Conservation (phyloP, 768 basidiomycete species). For the Daedalea quercina region DNA sequence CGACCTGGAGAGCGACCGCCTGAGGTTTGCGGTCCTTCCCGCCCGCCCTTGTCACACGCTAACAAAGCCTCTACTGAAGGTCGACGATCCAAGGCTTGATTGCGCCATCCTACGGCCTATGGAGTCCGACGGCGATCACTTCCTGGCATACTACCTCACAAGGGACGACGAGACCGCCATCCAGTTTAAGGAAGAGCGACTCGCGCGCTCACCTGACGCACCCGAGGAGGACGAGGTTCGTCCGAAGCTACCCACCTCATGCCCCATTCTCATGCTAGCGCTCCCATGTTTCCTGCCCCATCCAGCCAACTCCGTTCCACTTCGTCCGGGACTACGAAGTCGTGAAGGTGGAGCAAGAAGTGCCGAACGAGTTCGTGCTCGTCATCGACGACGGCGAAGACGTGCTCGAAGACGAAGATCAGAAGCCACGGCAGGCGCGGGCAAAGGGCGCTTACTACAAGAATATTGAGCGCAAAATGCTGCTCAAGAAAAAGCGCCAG, state of each 20-base stretch:
- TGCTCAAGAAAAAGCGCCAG: conserved; percentile 75
- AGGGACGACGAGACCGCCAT: conserved; percentile 66
- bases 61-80: conserved; percentile 28
- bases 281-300: not conserved
- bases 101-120: conserved; percentile 84
- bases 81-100: conserved; percentile 74
- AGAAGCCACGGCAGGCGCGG: conserved; percentile 21
- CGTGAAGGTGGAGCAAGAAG: conserved; percentile 80
- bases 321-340: conserved; percentile 84
- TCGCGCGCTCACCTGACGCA: conserved; percentile 34
- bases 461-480: conserved; percentile 84
- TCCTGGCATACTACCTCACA: conserved; percentile 80
- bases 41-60: conserved; percentile 12
- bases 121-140: conserved; percentile 85
- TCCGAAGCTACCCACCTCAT: not conserved
- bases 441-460: conserved; percentile 80
- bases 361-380: conserved; percentile 77
- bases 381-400: conserved; percentile 53
- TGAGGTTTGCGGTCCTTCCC: conserved; percentile 38
- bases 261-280: not conserved
- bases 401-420: conserved; percentile 9
- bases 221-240: conserved; percentile 52
- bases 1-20: conserved; percentile 71
- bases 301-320: conserved; percentile 63
- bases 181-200: conserved; percentile 56